Percentiles rank a stretch among this genome's conserved stretches.
These are phyloP conservation scores for Starmerella apis DNA, from an alignment of 805 yeast genomes.

Conservation along the genomic window DNA sequence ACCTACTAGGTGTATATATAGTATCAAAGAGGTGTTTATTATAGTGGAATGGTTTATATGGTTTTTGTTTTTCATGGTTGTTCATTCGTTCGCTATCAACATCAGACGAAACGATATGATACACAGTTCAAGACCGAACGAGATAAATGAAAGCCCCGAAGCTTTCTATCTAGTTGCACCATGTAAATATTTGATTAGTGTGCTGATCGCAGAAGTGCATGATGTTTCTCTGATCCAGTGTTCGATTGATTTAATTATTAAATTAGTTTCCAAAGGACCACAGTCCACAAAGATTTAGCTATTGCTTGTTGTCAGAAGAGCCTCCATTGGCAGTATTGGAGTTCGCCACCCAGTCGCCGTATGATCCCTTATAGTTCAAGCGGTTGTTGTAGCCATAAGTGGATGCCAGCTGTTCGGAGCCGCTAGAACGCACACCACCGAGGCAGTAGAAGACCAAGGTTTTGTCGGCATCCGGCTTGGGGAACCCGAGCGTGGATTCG, in stretches of 20 bases:
- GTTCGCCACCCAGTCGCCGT: slow-evolving; percentile 65
- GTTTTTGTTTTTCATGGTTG: no score
- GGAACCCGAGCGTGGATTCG: slow-evolving; percentile 65
- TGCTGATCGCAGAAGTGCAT: no score
- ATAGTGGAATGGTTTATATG: no score
- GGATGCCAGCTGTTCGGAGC: slow-evolving; percentile 83
- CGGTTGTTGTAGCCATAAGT: slow-evolving; percentile 79
- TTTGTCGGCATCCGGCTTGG: slow-evolving; percentile 60
- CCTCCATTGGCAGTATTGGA: slow-evolving; percentile 22
- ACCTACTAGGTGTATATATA: no score
- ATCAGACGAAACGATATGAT: no score
- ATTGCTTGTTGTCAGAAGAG: neutral
- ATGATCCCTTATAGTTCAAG: slow-evolving; percentile 79
- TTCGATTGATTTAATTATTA: neutral
- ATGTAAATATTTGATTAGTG: no score
- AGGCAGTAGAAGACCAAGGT: slow-evolving; percentile 82
- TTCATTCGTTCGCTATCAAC: no score
- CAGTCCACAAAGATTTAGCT: neutral
- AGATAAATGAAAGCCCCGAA: no score
- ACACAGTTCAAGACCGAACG: no score
- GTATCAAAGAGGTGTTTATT: no score
- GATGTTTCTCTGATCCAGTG: no score
- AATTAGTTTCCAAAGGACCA: neutral
- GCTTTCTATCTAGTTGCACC: no score
- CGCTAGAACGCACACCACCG: slow-evolving; percentile 83